Conservation (phyloP, 176 grass and related monocot species). For the Eragrostis nindensis region DNA sequence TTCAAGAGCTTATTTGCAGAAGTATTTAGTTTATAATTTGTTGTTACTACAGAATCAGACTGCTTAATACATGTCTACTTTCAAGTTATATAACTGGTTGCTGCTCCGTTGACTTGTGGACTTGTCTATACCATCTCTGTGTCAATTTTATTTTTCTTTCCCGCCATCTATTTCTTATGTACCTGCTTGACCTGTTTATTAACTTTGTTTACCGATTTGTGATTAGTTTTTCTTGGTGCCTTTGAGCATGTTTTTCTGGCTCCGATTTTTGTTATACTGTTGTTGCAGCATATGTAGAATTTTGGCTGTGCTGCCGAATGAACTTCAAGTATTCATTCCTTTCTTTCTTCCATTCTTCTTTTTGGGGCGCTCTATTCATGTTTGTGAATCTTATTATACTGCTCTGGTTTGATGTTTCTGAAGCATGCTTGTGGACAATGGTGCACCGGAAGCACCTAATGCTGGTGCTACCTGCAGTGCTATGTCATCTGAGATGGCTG, state of each 20-base stretch:
- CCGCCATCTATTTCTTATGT: background rate
- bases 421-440: conserved; percentile 76
- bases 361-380: background rate
- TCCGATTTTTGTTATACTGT: background rate
- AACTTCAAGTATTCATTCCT: conserved; percentile 4
- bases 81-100: conserved; percentile 4
- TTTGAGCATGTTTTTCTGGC: background rate
- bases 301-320: background rate
- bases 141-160: conserved; percentile 11
- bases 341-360: background rate
- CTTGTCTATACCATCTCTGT: conserved; percentile 17
- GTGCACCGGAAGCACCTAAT: conserved; percentile 51
- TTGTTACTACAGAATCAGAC: conserved; percentile 11
- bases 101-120: conserved; percentile 25
- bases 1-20: background rate
- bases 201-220: conserved; percentile 11
- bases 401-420: conserved; percentile 36
- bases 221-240: background rate
- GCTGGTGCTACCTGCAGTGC: conserved; percentile 51
- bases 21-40: background rate
- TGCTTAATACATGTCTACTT: conserved; percentile 29
- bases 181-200: conserved; percentile 11
- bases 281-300: background rate
- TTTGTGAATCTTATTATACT: conserved; percentile 6
- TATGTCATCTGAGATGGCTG: conserved; percentile 87